These are phyloP conservation scores for Glycyrrhiza uralensis DNA, from an alignment of 306 rosid genomes.

Conservation along the genomic window DNA sequence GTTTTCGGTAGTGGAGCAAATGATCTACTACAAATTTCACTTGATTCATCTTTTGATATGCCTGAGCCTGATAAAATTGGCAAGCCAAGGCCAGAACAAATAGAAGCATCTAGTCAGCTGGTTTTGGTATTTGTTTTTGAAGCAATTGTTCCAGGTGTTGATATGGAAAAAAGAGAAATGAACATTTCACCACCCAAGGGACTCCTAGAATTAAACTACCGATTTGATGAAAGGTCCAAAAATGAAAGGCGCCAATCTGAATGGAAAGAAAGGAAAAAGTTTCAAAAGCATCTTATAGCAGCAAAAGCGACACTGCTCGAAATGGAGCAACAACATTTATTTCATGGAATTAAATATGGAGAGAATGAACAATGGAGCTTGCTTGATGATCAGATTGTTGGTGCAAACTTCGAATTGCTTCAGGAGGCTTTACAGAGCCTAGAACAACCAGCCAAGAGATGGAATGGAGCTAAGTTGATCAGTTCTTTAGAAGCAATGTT, in stretches of 20 bases:
- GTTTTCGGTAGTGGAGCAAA: constrained; percentile 76
- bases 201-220: constrained; percentile 80
- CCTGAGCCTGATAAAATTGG: constrained; percentile 55
- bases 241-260: constrained; percentile 95
- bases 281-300: constrained; percentile 72
- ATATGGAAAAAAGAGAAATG: constrained; percentile 62
- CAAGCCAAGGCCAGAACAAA: constrained; percentile 51
- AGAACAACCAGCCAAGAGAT: constrained; percentile 51
- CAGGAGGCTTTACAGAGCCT: constrained; percentile 57
- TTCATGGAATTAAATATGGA: constrained; percentile 72
- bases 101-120: constrained; percentile 53
- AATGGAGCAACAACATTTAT: constrained; percentile 81
- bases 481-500: too few relatives aligned
- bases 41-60: constrained; percentile 59
- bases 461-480: too few relatives aligned
- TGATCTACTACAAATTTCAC: constrained; percentile 77
- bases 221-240: constrained; percentile 78
- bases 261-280: constrained; percentile 91
- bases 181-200: constrained; percentile 91
- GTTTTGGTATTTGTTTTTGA: constrained; percentile 89
- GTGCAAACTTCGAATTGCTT: constrained; percentile 65
- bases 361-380: constrained; percentile 73
- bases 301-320: constrained; percentile 86
- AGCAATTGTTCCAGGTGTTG: constrained; percentile 92
- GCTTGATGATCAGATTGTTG: constrained; percentile 79